Conservation (phyloP, 2,329 filamentous ascomycete species). For the Pseudodiploospora longispora region DNA sequence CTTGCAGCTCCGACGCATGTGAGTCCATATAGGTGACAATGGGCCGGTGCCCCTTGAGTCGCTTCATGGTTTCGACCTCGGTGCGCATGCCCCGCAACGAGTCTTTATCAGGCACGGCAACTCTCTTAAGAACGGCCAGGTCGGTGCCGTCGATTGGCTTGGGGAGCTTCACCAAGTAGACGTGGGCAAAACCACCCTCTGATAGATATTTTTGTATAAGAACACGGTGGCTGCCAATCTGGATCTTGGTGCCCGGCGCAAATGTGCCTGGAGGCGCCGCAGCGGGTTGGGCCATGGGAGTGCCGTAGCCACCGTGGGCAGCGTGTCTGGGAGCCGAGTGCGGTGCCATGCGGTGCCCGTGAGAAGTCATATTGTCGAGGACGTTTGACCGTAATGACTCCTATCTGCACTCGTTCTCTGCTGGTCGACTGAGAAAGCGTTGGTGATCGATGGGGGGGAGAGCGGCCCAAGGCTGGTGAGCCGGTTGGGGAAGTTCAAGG, state of each 20-base stretch:
- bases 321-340: constrained; percentile 24
- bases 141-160: constrained; percentile 70
- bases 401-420: no score
- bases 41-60: constrained; percentile 88
- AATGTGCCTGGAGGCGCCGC: constrained; percentile 71
- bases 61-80: constrained; percentile 99
- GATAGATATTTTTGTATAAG: constrained; percentile 96
- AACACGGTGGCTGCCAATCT: constrained; percentile 86
- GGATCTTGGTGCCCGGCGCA: constrained; percentile 87
- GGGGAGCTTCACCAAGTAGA: constrained; percentile 88
- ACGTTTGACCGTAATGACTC: neutral
- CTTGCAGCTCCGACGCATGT: constrained; percentile 87
- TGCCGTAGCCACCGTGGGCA: constrained; percentile 35
- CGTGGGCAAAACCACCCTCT: constrained; percentile 95
- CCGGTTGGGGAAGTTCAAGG: neutral
- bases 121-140: constrained; percentile 81
- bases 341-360: constrained; percentile 25
- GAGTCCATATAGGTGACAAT: constrained; percentile 99
- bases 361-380: constrained; percentile 25
- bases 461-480: constrained; percentile 3
- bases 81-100: constrained; percentile 92
- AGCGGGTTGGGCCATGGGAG: constrained; percentile 31
- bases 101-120: constrained; percentile 94
- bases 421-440: no score
- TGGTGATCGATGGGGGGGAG: neutral